A percentile compares a stretch with the other conserved stretches of the same genome.
phyloP scores from a whole-genome alignment of 352 stramenopile genomes.

The Globisporangium cystogenes region DNA sequence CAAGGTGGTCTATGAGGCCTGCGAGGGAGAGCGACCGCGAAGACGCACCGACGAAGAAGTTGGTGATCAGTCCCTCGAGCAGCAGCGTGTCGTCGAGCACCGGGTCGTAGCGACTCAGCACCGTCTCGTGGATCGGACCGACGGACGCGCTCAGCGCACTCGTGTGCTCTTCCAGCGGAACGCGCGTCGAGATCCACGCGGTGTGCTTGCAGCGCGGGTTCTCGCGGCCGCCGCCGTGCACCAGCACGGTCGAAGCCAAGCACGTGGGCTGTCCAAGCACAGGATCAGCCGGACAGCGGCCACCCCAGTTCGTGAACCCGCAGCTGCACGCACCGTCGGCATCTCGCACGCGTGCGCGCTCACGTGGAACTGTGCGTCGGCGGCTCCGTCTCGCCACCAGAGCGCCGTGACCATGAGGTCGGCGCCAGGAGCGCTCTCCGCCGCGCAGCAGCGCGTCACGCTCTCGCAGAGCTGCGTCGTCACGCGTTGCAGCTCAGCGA shows the following conservation, averaged over 20 bases:
- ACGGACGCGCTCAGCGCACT: conserved; percentile 14
- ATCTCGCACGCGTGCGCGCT: conserved; percentile 52
- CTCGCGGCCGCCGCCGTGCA: conserved; percentile 35
- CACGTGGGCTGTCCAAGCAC: conserved; percentile 18
- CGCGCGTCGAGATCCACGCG: conserved; percentile 57
- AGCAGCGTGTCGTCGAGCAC: conserved; percentile 25
- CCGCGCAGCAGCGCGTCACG: conserved; percentile 7
- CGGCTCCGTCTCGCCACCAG: conserved; percentile 26
- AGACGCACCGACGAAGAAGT: conserved; percentile 69
- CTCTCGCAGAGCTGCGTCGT: conserved; percentile 10
- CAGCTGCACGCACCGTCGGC: conserved; percentile 20
- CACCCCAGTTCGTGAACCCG: not conserved
- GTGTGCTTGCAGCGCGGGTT: conserved; percentile 66
- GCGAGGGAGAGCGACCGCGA: not conserved
- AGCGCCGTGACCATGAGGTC: conserved; percentile 68
- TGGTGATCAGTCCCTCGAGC: conserved; percentile 73
- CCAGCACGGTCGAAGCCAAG: conserved; percentile 29
- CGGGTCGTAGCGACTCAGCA: conserved; percentile 27
- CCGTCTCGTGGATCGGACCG: conserved; percentile 43
- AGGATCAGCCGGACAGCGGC: not conserved
- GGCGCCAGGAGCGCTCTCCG: not conserved
- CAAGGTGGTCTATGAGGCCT: not conserved
- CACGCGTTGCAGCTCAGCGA: conserved; percentile 7
- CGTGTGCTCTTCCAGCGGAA: conserved; percentile 35
- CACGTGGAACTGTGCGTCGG: conserved; percentile 18